These are phyloP conservation scores for Yamadazyma triangularis DNA, from an alignment of 1,139 yeast species.

Conservation along the genomic window DNA sequence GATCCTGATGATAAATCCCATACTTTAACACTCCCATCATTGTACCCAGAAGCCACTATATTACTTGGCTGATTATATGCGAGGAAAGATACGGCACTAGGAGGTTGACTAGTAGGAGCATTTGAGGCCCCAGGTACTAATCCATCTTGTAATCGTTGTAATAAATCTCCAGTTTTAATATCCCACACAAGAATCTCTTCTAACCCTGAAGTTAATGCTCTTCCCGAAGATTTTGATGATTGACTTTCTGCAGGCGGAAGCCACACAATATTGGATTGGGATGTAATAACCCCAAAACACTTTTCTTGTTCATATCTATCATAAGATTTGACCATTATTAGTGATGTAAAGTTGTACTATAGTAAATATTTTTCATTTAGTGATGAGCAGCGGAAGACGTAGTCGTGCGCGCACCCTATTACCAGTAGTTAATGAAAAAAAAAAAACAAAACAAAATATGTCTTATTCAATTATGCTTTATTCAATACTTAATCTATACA, in stretches of 20 bases:
- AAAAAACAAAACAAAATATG: not conserved
- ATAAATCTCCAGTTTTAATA: constrained; percentile 78
- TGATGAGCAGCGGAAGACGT: constrained; percentile 2
- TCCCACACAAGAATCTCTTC: constrained; percentile 91
- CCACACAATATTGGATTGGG: constrained; percentile 70
- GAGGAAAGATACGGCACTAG: constrained; percentile 58
- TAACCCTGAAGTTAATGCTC: constrained; percentile 74
- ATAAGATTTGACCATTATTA: constrained; percentile 95
- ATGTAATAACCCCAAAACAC: constrained; percentile 80
- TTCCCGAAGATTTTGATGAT: constrained; percentile 51
- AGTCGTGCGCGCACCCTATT: constrained; percentile 1
- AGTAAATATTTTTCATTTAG: too few species aligned
- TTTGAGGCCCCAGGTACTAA: constrained; percentile 69
- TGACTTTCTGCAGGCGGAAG: constrained; percentile 47
- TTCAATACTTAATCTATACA: too few species aligned
- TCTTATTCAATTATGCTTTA: too few species aligned
- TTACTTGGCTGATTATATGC: constrained; percentile 59
- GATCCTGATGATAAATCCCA: constrained; percentile 86
- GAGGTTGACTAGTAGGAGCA: constrained; percentile 56
- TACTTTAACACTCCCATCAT: constrained; percentile 83
- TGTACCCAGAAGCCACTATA: constrained; percentile 82
- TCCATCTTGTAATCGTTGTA: constrained; percentile 59
- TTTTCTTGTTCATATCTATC: constrained; percentile 83
- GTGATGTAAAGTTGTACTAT: too few species aligned
- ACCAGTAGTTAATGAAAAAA: too few species aligned